Base-by-base conservation (phyloP, 1,284 basidiomycete species). In the Rhodotorula sp. region DNA sequence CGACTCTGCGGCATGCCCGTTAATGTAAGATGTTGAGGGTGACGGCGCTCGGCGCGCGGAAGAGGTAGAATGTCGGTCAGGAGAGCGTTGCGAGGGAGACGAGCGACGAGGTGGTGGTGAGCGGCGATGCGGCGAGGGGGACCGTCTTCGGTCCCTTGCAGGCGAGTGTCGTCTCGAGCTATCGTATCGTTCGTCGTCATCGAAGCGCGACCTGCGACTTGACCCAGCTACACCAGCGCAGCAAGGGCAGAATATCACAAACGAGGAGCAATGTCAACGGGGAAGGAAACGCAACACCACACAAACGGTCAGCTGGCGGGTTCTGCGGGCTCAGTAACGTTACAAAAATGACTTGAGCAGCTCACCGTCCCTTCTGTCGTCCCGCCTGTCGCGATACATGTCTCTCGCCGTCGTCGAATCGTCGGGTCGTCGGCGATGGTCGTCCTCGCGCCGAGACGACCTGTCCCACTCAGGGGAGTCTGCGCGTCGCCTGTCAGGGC, bases 31-130 rank as follows among this genome's bases (percentile, higher is more conserved):
- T 2, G 27, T 53, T 7, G 44, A 30, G 1, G 44, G 39, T 4
- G 49, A 36, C 24, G 49, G 49, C 34, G n/a, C 30, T 8, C 39
- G 39, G 7, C 39, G 39, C 19, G 39, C 39, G 54, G 34, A 56
- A 24, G 54, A 56, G 17, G 54, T n/a, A 15, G 54, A n/a, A n/a
- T 19, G 54, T 5, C 22, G 34, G 54, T 56, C 34, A 3, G 59
- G 32, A 10, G 59, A 52, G 20, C 59, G 48, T 3, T 32, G 62
- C 0, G 55, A 57, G 7, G 62, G 55, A 4, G 54, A 48, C 2
- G 54, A 47, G 27, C 55, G 54, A 20, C 53, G 53, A 51, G 55
- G 55, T 13, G 62, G 62, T 24, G 61, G 61, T 29, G 62, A 64
- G n/a, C 59, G 59, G 20, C 59, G 48, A 34, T 47, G 48, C 4